A percentile compares a stretch with the other conserved stretches of the same genome.
These are phyloP conservation scores for Leccinum holopus DNA, from an alignment of 1,284 basidiomycete species.

Conservation along the genomic window DNA sequence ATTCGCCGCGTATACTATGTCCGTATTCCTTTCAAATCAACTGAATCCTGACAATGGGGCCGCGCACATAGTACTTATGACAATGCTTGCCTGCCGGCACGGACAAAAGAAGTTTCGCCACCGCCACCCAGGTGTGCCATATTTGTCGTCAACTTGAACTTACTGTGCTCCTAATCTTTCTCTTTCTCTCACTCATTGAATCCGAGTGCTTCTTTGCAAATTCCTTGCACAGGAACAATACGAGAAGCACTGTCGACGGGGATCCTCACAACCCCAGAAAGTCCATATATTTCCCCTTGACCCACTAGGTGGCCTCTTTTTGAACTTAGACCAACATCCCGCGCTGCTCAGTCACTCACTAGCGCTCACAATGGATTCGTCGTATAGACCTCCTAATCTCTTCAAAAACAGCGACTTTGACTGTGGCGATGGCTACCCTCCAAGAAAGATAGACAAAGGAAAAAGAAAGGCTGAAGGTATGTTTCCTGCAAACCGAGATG, in stretches of 20 bases:
- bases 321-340: background rate
- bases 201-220: slow-evolving; percentile 5
- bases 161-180: background rate
- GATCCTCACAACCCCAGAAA: slow-evolving; percentile 14
- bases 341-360: background rate
- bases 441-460: slow-evolving; percentile 21
- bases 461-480: slow-evolving; percentile 23
- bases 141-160: too few species aligned
- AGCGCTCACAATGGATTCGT: slow-evolving; percentile 11
- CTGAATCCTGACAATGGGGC: too few species aligned
- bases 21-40: slow-evolving; percentile 45
- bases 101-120: too few species aligned
- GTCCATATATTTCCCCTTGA: slow-evolving; percentile 1
- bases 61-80: too few species aligned
- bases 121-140: too few species aligned
- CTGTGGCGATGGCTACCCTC: background rate
- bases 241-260: slow-evolving; percentile 2
- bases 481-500: background rate
- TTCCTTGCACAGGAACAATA: slow-evolving; percentile 9
- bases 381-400: slow-evolving; percentile 16
- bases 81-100: too few species aligned
- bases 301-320: background rate
- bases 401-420: slow-evolving; percentile 8
- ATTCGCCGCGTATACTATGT: slow-evolving; percentile 64
- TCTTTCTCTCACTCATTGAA: slow-evolving; percentile 2